Percentiles rank a stretch among this genome's conserved stretches.
Evolutionary conservation across 495 filamentous ascomycete species (phyloP).

Genomic region (Penicillium argentinense): DNA sequence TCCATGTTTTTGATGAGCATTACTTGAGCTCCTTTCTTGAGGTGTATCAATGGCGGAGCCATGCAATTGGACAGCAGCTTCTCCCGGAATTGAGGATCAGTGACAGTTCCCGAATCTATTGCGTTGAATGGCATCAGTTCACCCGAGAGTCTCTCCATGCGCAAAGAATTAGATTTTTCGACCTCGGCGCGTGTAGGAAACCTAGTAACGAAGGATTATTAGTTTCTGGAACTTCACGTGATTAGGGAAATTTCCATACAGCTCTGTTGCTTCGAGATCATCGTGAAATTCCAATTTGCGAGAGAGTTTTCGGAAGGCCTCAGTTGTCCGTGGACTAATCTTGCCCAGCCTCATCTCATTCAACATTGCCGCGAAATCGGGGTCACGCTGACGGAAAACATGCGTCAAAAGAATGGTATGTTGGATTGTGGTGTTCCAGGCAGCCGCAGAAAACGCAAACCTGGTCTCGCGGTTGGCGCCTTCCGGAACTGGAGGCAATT

Average conservation of each 20-base stretch:
- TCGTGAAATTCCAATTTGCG: conserved; percentile 72
- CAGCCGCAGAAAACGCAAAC: conserved; percentile 89
- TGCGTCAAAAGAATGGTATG: conserved; percentile 95
- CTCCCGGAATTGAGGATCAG: conserved; percentile 65
- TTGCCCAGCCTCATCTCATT: conserved; percentile 95
- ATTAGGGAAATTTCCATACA: conserved; percentile 49
- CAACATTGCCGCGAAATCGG: conserved; percentile 88
- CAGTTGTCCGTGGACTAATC: conserved; percentile 66
- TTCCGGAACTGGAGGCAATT: conserved; percentile 91
- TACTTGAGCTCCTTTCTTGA: conserved; percentile 93
- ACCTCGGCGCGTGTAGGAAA: conserved; percentile 92
- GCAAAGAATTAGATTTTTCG: conserved; percentile 74
- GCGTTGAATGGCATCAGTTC: conserved; percentile 65
- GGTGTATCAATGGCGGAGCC: conserved; percentile 71
- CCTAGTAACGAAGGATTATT: conserved; percentile 52
- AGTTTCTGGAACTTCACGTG: conserved; percentile 23
- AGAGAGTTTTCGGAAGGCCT: conserved; percentile 67
- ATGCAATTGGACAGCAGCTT: conserved; percentile 87
- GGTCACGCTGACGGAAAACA: conserved; percentile 94
- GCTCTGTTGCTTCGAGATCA: conserved; percentile 82
- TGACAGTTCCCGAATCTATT: conserved; percentile 70
- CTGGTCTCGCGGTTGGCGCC: conserved; percentile 63
- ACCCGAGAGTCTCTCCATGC: conserved; percentile 72
- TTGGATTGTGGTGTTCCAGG: conserved; percentile 88
- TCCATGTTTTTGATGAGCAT: conserved; percentile 99